Evolutionary conservation across 2,329 filamentous ascomycete species (phyloP).

Genomic region (Aspergillus brasiliensis): DNA sequence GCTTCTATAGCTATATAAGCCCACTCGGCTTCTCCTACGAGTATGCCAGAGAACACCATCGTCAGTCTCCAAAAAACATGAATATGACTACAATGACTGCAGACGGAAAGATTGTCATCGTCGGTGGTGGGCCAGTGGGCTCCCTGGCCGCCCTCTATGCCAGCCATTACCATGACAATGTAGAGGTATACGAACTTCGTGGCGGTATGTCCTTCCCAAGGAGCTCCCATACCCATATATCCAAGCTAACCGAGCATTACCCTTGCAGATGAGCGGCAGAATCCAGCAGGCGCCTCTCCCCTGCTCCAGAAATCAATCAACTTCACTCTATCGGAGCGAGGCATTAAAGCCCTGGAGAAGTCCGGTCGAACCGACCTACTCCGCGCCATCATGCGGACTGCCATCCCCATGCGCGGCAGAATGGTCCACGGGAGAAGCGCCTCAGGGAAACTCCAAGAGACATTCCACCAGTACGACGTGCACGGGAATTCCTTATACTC

Average conservation of each 20-base stretch:
- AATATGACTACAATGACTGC: too few relatives aligned
- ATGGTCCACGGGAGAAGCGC: constrained; percentile 84
- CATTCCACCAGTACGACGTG: constrained; percentile 83
- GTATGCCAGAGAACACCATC: too few relatives aligned
- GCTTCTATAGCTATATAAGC: too few relatives aligned
- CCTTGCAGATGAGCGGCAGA: too few relatives aligned
- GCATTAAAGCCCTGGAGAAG: constrained; percentile 81
- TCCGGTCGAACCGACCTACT: constrained; percentile 69
- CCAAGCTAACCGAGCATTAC: too few relatives aligned
- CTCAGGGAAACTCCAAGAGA: constrained; percentile 67
- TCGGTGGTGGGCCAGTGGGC: constrained; percentile 92
- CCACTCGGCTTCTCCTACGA: too few relatives aligned
- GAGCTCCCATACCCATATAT: too few relatives aligned
- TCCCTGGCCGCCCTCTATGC: constrained; percentile 91
- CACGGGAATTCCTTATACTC: constrained; percentile 66
- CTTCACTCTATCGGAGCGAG: constrained; percentile 87
- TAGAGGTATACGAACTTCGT: constrained; percentile 92
- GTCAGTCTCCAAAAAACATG: too few relatives aligned
- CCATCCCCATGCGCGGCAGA: constrained; percentile 90
- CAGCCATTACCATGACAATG: constrained; percentile 80
- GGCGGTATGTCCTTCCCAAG: constrained; percentile 83
- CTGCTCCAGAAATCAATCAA: constrained; percentile 70
- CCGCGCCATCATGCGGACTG: constrained; percentile 67
- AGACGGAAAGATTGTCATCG: constrained; percentile 68
- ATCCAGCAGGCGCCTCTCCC: too few relatives aligned